Evolutionary conservation across 768 basidiomycete species (phyloP), one percentile per base, ranked within the genome.

Genomic region (Strobilomyces echinocephalus): DNA sequence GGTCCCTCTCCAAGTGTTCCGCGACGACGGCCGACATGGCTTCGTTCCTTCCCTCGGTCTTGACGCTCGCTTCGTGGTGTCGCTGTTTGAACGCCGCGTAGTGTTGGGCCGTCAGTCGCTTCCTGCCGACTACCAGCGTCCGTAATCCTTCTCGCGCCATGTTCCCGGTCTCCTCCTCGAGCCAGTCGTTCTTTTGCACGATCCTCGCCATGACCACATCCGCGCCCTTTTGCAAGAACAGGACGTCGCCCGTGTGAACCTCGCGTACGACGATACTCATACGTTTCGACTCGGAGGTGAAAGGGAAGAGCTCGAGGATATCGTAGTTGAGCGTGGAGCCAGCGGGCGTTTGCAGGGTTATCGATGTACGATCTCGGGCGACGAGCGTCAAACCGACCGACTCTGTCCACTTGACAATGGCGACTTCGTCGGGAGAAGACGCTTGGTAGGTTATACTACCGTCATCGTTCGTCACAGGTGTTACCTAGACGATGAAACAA

Each of bases 221-320:
- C 0, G 95, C 97, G 24, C 97, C 97, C 67, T 99, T 99, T 65
- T 98, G 92, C 54, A 94, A 73, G 72, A 99, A 99, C 10, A 79
- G 83, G 48, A 95, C 84, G 54, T 95, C 91, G 46, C 87, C 84
- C 0, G 81, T 79, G 33, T 81, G 77, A 0, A 73, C 68, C 52
- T 97, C 95, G 24, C 88, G 85, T 33, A 98, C 88, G 63, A 99
- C 80, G 65, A 98, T 97, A 31, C 97, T 95, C 97, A 98, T 99
- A 28, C 97, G 90, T 70, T 99, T 98, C 1, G 94, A 94, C 69
- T 98, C 97, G 12, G 93, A 97, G 0, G 95, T 98, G 74, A 99
- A 98, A 0, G 97, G 97, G 73, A 99, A 99, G 54, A 99, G 82
- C 46, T 95, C 88, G 50, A 98, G 85, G 47, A 99, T 83, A 51